phyloP scores from a whole-genome alignment of 805 yeast species.

The Barnettozyma siamensis region DNA sequence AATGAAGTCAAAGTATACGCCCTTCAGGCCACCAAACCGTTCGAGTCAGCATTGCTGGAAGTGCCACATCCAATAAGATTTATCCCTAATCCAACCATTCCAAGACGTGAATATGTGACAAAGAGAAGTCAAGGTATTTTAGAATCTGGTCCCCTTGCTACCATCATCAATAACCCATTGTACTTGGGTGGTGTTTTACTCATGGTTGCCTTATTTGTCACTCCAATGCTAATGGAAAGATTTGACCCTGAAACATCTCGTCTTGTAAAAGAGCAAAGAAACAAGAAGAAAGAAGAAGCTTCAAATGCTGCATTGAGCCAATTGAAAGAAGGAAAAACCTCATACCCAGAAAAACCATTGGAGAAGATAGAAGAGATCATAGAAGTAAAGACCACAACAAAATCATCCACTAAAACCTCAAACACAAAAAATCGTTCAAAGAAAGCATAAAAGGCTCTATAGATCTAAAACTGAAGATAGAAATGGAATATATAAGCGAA shows the following conservation, averaged over 20 bases:
- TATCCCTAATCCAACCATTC: slow-evolving; percentile 23
- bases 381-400: background rate
- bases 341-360: background rate
- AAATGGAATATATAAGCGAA: too few relatives aligned
- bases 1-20: slow-evolving; percentile 11
- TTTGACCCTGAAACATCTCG: slow-evolving; percentile 37
- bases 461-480: too few relatives aligned
- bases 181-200: slow-evolving; percentile 30
- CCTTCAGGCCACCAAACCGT: slow-evolving; percentile 11
- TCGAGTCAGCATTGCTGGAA: slow-evolving; percentile 3
- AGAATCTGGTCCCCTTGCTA: slow-evolving; percentile 32
- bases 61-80: slow-evolving; percentile 22
- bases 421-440: slow-evolving; percentile 5
- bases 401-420: background rate
- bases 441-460: background rate
- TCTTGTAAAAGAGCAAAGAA: slow-evolving; percentile 22
- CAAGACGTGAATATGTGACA: slow-evolving; percentile 30
- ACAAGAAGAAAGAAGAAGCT: background rate
- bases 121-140: slow-evolving; percentile 29
- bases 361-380: slow-evolving; percentile 1
- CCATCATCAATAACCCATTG: slow-evolving; percentile 32
- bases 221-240: slow-evolving; percentile 34
- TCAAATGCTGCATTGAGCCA: slow-evolving; percentile 2
- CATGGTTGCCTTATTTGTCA: slow-evolving; percentile 20
- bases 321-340: background rate